phyloP scores from a whole-genome alignment of 768 basidiomycete genomes.

The Amanita subjunquillea region DNA sequence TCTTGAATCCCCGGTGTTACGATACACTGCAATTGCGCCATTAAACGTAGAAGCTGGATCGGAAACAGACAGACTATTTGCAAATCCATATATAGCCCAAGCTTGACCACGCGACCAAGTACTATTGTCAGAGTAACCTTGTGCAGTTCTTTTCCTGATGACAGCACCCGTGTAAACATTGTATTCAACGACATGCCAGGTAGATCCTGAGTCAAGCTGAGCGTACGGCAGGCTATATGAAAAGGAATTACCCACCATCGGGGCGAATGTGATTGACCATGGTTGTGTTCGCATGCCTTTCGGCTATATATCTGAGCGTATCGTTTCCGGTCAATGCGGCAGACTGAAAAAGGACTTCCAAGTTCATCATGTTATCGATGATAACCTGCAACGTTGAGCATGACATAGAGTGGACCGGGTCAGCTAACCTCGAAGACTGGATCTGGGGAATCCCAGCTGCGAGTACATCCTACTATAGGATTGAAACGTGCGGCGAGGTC shows the following conservation, averaged over 20 bases:
- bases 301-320: constrained; percentile 50
- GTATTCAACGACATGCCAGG: constrained; percentile 60
- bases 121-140: constrained; percentile 54
- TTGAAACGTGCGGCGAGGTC: constrained; percentile 49
- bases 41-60: neutral
- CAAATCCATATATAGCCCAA: constrained; percentile 64
- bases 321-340: constrained; percentile 48
- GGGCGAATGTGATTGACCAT: constrained; percentile 55
- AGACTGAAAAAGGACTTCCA: constrained; percentile 55
- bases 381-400: constrained; percentile 38
- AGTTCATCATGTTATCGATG: constrained; percentile 77
- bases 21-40: constrained; percentile 37
- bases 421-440: constrained; percentile 45
- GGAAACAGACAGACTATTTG: constrained; percentile 40
- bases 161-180: constrained; percentile 55
- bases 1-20: constrained; percentile 32
- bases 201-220: constrained; percentile 23
- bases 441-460: constrained; percentile 56
- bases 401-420: neutral
- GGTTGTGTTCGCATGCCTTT: constrained; percentile 55
- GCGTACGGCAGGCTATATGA: neutral
- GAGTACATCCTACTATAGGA: constrained; percentile 52
- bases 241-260: constrained; percentile 35
- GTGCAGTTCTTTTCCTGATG: constrained; percentile 43
- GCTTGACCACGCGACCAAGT: constrained; percentile 71